Base-by-base conservation (phyloP, 495 filamentous ascomycete species). In the Acidiella bohemica region DNA sequence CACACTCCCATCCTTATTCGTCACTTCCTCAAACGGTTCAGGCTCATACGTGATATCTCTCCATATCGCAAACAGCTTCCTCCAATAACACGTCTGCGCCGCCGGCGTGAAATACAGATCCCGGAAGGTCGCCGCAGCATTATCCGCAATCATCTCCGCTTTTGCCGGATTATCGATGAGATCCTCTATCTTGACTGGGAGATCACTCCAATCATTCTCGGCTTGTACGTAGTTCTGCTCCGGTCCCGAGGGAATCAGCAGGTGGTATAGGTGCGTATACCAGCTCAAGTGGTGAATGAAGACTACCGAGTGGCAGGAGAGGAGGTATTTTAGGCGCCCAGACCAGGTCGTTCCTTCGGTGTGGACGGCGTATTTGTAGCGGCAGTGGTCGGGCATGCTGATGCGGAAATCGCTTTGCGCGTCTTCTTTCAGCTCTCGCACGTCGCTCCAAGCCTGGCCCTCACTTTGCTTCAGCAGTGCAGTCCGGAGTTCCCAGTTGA, bases 171-270 rank as follows among this genome's bases (percentile, higher is more conserved):
- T 58, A 31, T 60, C 59, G 31, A 73, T 60, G 1, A 75, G 57
- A 32, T 60, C 62, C 32, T 71, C 45, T 25, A 80, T 65, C 49
- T 67, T 73, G 2, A 52, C 49, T 18, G 69, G 58, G 1, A 79
- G 54, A 48, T 78, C 66, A 0, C 60, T 57, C 49, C 64, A 79
- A 44, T 78, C 70, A 5, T 56, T 44, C n/a, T 65, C 55, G 4
- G 77, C 73, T 42, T 73, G 57, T 19, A 80, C 59, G 32, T 67
- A 78, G 40, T 79, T 82, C 28, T 76, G 72, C 0, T 71, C 59
- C 0, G 70, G 63, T 0, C 75, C 75, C 5, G 44, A 43, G 13
- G 61, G 42, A 6, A 48, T 44, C 10, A 72, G 32, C 9, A 69
- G 56, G 20, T 54, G 56, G 26, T 62, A 57, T 34, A 64, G 59